Conservation (phyloP, 208 protist species). For the Naegleria lovaniensis region DNA sequence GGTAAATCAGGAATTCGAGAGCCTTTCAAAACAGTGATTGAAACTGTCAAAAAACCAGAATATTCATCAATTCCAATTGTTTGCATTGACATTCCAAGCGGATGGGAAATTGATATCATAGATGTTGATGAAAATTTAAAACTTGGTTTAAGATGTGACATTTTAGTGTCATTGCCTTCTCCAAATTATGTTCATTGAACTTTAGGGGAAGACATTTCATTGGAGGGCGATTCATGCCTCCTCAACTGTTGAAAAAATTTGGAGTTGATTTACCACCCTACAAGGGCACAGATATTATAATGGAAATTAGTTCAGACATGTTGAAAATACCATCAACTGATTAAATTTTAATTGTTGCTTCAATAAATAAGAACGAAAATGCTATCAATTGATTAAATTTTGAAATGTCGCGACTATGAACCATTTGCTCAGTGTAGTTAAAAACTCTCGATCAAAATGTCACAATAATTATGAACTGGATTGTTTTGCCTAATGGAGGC, state of each 20-base stretch:
- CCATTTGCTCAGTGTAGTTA: too few species aligned
- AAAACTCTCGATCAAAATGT: too few species aligned
- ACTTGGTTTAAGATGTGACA: background rate
- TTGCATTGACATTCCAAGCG: slow-evolving; percentile 18
- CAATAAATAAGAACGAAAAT: too few species aligned
- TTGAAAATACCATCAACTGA: too few species aligned
- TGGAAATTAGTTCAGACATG: background rate
- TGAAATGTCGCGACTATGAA: too few species aligned
- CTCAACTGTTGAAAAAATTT: background rate
- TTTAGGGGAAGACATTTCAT: slow-evolving; percentile 23
- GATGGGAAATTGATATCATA: slow-evolving; percentile 15
- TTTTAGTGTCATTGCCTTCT: background rate
- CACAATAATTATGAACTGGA: too few species aligned
- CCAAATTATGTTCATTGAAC: background rate
- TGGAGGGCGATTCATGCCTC: slow-evolving; percentile 19
- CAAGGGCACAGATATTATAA: background rate
- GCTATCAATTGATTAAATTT: too few species aligned
- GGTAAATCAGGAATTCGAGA: background rate
- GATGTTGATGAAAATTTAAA: background rate
- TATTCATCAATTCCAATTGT: background rate
- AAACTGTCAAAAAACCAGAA: background rate
- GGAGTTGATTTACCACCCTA: background rate
- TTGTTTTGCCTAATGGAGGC: too few species aligned
- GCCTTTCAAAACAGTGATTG: background rate
- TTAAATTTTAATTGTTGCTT: too few species aligned